phyloP scores from a whole-genome alignment of 2,329 filamentous ascomycete species.

The Diplocarpon rosae region DNA sequence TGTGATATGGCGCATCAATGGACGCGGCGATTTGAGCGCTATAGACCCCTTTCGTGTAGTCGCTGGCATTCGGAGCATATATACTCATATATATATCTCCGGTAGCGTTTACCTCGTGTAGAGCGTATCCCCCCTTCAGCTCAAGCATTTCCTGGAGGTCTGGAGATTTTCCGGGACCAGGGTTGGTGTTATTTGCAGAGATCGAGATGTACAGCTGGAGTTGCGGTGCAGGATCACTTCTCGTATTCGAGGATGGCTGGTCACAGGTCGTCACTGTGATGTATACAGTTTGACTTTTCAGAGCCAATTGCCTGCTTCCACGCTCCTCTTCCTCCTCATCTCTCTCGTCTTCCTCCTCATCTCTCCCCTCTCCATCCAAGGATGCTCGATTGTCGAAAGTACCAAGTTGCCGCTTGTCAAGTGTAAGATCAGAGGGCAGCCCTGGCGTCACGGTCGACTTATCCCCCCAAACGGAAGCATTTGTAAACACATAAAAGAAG shows the following conservation, averaged over 20 bases:
- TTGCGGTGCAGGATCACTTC: slow-evolving; percentile 48
- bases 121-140: slow-evolving; percentile 27
- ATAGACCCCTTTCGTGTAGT: slow-evolving; percentile 50
- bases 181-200: slow-evolving; percentile 48
- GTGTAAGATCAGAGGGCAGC: slow-evolving; percentile 26
- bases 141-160: slow-evolving; percentile 16
- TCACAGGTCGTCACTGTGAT: slow-evolving; percentile 79
- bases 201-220: slow-evolving; percentile 69
- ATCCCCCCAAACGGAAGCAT: slow-evolving; percentile 39
- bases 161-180: slow-evolving; percentile 41
- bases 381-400: neutral
- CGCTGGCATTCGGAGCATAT: slow-evolving; percentile 50
- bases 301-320: slow-evolving; percentile 11
- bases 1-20: slow-evolving; percentile 66
- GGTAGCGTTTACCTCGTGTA: slow-evolving; percentile 48
- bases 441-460: slow-evolving; percentile 28
- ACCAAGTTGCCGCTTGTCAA: slow-evolving; percentile 12
- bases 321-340: slow-evolving; percentile 11
- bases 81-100: slow-evolving; percentile 68
- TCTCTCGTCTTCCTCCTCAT: slow-evolving; percentile 10
- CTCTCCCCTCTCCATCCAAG: slow-evolving; percentile 2
- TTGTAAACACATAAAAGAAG: slow-evolving; percentile 53
- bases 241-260: slow-evolving; percentile 44
- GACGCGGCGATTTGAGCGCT: slow-evolving; percentile 76
- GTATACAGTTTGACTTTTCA: slow-evolving; percentile 40